phyloP scores from a whole-genome alignment of 1,284 basidiomycete species.

The Ceratobasidium sp. region DNA sequence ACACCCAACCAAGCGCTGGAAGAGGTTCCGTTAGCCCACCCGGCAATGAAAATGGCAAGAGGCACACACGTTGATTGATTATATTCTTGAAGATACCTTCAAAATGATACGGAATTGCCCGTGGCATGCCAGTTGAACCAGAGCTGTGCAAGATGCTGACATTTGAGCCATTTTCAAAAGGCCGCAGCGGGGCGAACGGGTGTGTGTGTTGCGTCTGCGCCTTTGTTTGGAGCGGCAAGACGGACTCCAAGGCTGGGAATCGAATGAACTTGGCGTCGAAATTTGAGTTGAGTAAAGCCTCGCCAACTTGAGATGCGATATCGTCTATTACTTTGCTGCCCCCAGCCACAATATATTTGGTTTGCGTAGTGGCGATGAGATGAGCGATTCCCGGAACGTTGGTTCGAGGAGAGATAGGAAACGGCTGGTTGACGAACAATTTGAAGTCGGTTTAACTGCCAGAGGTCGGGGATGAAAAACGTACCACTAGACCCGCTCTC shows the following conservation, averaged over 20 bases:
- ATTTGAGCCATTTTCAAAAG: no score
- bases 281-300: no score
- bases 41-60: neutral
- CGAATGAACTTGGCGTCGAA: no score
- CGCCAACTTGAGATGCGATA: no score
- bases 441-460: no score
- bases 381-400: neutral
- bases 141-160: no score
- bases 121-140: neutral
- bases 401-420: slow-evolving; percentile 1
- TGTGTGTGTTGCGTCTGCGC: no score
- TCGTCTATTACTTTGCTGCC: neutral
- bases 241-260: no score
- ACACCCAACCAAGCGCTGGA: neutral
- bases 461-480: no score
- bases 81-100: neutral
- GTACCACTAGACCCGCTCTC: no score
- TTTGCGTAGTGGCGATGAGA: neutral
- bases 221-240: no score
- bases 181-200: no score
- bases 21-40: neutral
- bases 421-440: neutral
- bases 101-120: neutral
- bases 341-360: neutral
- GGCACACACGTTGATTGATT: neutral